Evolutionary conservation across 1,284 basidiomycete genomes (phyloP), one percentile per base, ranked within the genome.

Genomic region (Chalciporus piperatoides): DNA sequence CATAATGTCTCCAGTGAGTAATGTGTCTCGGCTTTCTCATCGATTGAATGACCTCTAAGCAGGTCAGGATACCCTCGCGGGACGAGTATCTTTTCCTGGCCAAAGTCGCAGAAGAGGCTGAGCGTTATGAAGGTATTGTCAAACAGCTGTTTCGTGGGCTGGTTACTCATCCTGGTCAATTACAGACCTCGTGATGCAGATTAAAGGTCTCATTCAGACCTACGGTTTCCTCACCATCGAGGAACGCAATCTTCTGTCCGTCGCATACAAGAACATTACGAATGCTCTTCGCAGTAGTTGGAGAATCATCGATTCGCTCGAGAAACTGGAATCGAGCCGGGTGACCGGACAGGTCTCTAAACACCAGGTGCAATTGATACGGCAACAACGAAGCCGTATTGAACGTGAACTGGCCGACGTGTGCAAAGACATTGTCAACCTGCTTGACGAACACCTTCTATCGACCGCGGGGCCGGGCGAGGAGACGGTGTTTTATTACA

Each of bases 221-320:
- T 74, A 74, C 46, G 73, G 76, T 44, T 71, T 75, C 32, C 71
- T 85, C 37, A 77, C 76, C 21, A 68, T 77, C 47, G 83, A 86
- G 54, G 84, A 86, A 62, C 80, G 83, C 46, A 86, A 81, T 60
- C 71, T 86, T 6, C 72, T 86, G 36, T 86, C 83, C 4, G 76
- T 86, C 42, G 83, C 83, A 17, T 86, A 83, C 65, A 86, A 86
- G 70, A 84, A 84, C 56, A 65, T 80, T 49, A 86, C 81, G 4
- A 81, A 81, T 53, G 71, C 63, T 15, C 72, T 82, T 40, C 80
- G 83, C 41, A 76, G 74, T 48, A 81, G 80, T 56, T 85, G 82
- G 82, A 77, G 84, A 48, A 71, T 75, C 43, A 70, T 84, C 49
- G 77, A 82, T 49, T 70, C 70, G 19, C 62, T 83, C 36, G 79